A percentile compares a stretch with the other conserved stretches of the same genome.
phyloP scores from a whole-genome alignment of 371 early-diverging fungal genomes.

The Mucor sp. region DNA sequence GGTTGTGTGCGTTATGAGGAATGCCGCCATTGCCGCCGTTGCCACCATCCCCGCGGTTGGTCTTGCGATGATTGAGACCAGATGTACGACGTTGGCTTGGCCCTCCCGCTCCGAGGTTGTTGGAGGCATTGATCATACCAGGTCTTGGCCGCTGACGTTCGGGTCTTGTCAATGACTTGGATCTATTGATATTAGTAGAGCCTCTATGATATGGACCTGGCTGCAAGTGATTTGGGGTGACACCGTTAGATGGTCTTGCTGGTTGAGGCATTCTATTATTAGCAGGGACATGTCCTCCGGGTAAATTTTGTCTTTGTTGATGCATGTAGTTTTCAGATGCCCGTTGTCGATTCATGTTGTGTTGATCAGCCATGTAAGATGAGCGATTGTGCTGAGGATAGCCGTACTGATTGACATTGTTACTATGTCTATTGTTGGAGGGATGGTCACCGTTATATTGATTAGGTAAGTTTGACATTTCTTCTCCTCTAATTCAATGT shows the following conservation, averaged over 20 bases:
- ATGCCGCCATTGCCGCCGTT: background rate
- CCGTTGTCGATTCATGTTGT: background rate
- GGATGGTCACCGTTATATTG: background rate
- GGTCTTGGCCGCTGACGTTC: slow-evolving; percentile 48
- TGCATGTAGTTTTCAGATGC: background rate
- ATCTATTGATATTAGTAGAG: slow-evolving; percentile 11
- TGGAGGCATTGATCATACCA: slow-evolving; percentile 17
- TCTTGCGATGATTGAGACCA: background rate
- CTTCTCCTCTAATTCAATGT: background rate
- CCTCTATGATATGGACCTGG: slow-evolving; percentile 8
- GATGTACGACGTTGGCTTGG: slow-evolving; percentile 1
- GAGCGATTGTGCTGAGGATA: background rate
- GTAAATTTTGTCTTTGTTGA: background rate
- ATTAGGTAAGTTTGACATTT: background rate
- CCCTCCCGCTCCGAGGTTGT: background rate
- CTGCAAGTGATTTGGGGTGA: background rate
- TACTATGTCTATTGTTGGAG: background rate
- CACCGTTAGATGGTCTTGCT: background rate
- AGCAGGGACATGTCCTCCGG: background rate
- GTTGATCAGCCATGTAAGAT: background rate
- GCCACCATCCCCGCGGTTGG: background rate
- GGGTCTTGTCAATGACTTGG: slow-evolving; percentile 46
- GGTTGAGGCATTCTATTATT: slow-evolving; percentile 8
- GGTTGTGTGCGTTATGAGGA: slow-evolving; percentile 9
- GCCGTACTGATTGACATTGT: background rate